phyloP scores from a whole-genome alignment of 2,329 filamentous ascomycete species.

The Paraphoma sp. region DNA sequence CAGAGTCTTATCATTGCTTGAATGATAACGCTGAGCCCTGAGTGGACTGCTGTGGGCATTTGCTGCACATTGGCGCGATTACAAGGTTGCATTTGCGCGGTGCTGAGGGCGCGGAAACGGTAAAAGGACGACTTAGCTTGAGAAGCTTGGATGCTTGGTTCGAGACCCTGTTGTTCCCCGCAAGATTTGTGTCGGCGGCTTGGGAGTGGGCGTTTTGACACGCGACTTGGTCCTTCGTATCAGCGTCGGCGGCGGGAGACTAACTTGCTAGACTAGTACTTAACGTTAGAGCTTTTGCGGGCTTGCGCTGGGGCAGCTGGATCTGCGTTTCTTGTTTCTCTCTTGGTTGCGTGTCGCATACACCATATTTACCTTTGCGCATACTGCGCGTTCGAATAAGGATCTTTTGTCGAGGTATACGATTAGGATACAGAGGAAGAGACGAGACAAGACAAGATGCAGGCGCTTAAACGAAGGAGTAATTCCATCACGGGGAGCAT shows the following conservation, averaged over 20 bases:
- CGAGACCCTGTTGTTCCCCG: constrained; percentile 4
- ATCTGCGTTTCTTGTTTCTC: neutral
- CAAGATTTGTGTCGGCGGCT: neutral
- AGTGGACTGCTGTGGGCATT: no score
- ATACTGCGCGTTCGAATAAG: neutral
- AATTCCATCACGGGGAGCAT: constrained; percentile 24
- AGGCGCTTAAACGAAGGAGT: constrained; percentile 24
- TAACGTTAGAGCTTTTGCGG: neutral
- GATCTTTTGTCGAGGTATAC: neutral
- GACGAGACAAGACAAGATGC: constrained; percentile 7
- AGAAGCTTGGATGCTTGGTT: constrained; percentile 4
- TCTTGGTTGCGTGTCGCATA: neutral
- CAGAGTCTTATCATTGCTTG: neutral
- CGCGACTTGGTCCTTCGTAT: constrained; percentile 1
- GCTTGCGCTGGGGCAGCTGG: neutral
- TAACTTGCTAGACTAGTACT: neutral
- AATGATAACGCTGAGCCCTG: no score
- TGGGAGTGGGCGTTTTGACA: neutral
- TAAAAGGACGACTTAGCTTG: no score
- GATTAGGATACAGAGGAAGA: neutral
- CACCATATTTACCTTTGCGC: neutral
- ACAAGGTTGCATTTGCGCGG: neutral
- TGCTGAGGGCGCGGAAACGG: no score
- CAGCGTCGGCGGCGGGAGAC: neutral
- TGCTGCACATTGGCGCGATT: no score